Percentiles rank a stretch among this genome's conserved stretches.
These are phyloP conservation scores for Cicer arietinum DNA, from an alignment of 306 rosid genomes.

Conservation along the genomic window DNA sequence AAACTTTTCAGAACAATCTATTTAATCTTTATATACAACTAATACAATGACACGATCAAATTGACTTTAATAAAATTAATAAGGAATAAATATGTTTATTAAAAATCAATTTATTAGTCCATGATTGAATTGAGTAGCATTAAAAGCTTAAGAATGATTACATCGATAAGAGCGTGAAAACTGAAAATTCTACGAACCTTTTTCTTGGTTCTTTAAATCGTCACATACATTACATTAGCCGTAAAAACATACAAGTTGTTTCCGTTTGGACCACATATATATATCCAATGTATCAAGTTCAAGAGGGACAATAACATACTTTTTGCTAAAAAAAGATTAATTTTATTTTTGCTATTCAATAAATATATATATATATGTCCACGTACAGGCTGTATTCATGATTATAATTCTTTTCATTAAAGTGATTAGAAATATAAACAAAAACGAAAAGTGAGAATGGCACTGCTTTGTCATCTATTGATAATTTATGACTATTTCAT, in stretches of 20 bases:
- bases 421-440: background rate
- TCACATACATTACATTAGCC: background rate
- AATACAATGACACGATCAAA: too few species aligned
- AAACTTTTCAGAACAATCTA: too few species aligned
- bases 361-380: slow-evolving; percentile 3
- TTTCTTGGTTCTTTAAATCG: slow-evolving; percentile 41
- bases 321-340: slow-evolving; percentile 12
- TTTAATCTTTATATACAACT: too few species aligned
- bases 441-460: slow-evolving; percentile 33
- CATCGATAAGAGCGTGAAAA: too few species aligned
- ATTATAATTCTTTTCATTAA: background rate
- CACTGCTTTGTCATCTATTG: slow-evolving; percentile 30
- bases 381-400: slow-evolving; percentile 36
- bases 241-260: slow-evolving; percentile 12
- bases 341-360: slow-evolving; percentile 21
- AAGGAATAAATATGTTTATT: too few species aligned
- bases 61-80: too few species aligned
- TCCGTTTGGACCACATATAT: slow-evolving; percentile 32
- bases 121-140: too few species aligned
- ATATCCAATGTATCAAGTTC: slow-evolving; percentile 38
- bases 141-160: too few species aligned
- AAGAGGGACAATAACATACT: slow-evolving; percentile 38
- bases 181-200: slow-evolving; percentile 26
- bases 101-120: too few species aligned
- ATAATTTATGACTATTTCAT: background rate